Evolutionary conservation across 129 eudicot species (phyloP).

Genomic region (Flaveria trinervia): DNA sequence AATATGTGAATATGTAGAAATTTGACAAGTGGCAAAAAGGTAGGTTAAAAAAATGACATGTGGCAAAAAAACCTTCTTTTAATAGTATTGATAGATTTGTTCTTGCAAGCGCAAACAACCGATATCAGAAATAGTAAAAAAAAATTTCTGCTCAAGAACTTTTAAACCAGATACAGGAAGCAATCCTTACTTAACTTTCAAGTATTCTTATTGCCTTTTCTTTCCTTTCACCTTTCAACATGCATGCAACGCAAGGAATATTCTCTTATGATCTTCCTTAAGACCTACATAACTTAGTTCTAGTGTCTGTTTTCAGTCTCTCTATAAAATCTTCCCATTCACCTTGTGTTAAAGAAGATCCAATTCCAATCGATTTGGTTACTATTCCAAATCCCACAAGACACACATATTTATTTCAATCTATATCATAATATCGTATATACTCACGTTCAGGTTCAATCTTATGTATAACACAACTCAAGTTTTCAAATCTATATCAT

Average conservation of each 20-base stretch:
- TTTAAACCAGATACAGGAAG: not conserved
- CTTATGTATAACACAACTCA: no score
- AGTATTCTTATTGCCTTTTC: not conserved
- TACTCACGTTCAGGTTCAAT: no score
- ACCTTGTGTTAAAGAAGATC: no score
- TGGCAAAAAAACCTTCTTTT: no score
- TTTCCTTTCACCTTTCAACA: not conserved
- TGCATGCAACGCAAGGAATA: slow-evolving; percentile 24
- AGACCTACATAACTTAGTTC: slow-evolving; percentile 8
- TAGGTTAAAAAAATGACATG: no score
- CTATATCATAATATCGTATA: no score
- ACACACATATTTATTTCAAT: no score
- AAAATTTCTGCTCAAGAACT: slow-evolving; percentile 24
- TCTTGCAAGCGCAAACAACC: not conserved
- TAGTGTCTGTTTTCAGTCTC: not conserved
- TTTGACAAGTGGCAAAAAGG: no score
- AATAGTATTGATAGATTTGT: not conserved
- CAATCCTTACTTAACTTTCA: slow-evolving; percentile 8
- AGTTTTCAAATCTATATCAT: no score
- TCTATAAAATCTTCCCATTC: slow-evolving; percentile 5
- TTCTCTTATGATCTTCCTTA: not conserved
- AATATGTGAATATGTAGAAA: no score
- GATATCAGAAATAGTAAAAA: not conserved
- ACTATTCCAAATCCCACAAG: no score
- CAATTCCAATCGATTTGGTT: no score